These are phyloP conservation scores for Polychaeton citri DNA, from an alignment of 2,329 filamentous ascomycete species.

Conservation along the genomic window DNA sequence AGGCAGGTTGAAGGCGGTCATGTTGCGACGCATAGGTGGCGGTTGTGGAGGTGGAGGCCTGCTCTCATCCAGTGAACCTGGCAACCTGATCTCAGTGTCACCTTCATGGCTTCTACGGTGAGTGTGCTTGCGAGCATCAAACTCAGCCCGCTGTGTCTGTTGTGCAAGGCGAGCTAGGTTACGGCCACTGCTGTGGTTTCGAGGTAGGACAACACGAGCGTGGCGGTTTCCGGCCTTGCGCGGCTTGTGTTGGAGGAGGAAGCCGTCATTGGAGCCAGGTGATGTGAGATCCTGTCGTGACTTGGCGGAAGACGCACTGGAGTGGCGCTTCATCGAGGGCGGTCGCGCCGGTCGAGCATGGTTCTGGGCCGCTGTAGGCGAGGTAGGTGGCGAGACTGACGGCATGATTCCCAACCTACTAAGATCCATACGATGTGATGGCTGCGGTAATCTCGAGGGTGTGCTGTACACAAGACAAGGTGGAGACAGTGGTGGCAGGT, in stretches of 20 bases:
- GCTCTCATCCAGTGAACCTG: conserved; percentile 19
- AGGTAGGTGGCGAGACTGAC: not conserved
- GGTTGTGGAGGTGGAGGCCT: conserved; percentile 1
- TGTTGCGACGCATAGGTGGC: conserved; percentile 17
- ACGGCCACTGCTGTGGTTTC: conserved; percentile 19
- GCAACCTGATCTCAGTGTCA: conserved; percentile 21
- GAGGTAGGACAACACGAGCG: conserved; percentile 18
- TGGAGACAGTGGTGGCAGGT: too few relatives aligned
- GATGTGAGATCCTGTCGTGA: not conserved
- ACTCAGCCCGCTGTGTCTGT: conserved; percentile 7
- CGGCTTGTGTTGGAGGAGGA: not conserved
- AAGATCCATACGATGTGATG: not conserved
- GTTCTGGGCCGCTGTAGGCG: not conserved
- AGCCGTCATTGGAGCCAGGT: not conserved
- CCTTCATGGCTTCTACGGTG: conserved; percentile 17
- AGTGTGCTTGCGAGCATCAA: conserved; percentile 10
- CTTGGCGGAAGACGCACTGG: conserved; percentile 13
- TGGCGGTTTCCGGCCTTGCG: conserved; percentile 7
- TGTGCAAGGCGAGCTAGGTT: conserved; percentile 17
- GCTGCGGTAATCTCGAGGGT: too few relatives aligned
- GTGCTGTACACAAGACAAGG: too few relatives aligned
- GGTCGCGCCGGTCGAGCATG: conserved; percentile 7
- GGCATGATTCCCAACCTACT: not conserved
- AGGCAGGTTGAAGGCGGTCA: conserved; percentile 18
- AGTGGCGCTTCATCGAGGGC: conserved; percentile 16